Base-by-base conservation (phyloP, 805 yeast species). In the Lachancea lanzarotensis region DNA sequence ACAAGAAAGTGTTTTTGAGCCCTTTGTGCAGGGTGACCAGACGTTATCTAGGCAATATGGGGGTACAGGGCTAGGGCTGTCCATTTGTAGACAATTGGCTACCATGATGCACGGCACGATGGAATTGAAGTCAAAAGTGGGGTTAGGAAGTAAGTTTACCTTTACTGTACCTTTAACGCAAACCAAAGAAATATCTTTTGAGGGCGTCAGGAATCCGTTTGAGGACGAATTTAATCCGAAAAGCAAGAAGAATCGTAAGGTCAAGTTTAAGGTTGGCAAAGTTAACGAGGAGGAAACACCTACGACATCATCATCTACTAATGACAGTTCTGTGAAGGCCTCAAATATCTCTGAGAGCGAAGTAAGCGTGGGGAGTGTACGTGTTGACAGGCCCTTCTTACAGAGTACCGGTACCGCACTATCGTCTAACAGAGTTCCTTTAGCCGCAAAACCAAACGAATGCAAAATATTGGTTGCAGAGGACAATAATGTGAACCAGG, bases 21-120 rank as follows among this genome's bases (percentile, higher is more conserved):
- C 98, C 1, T 91, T 91, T 69, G 89, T 90, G 16, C 98, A 91
- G 67, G 98, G 98, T 43, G 98, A 91, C 59, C 96, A 89, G 63
- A 88, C 96, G 0, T 71, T 88, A 22, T 85, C 95, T 4, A 74
- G 95, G 58, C 86, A 90, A 46, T 82, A 84, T 59, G 97, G 98
- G 47, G 98, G 98, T 53, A 93, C 97, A 0, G 98, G 98, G 2
- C 71, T 91, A 39, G 98, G 98, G 1, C 73, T 91, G 36, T 76
- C 82, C 1, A 91, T 91, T 57, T 93, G 97, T 66, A 73, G 87
- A 47, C 97, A 91, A 64, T 75, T 93, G 48, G 96, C 96, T 0
- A 76, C 75, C 30, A 78, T 90, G 79, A 91, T 91, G 98, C 75
- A 81, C 46, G 96, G 98, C 45, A 79, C 88, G 0, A 76, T 93